phyloP scores from a whole-genome alignment of 192 early-diverging fungal species.

The Phlyctochytrium bullatum region DNA sequence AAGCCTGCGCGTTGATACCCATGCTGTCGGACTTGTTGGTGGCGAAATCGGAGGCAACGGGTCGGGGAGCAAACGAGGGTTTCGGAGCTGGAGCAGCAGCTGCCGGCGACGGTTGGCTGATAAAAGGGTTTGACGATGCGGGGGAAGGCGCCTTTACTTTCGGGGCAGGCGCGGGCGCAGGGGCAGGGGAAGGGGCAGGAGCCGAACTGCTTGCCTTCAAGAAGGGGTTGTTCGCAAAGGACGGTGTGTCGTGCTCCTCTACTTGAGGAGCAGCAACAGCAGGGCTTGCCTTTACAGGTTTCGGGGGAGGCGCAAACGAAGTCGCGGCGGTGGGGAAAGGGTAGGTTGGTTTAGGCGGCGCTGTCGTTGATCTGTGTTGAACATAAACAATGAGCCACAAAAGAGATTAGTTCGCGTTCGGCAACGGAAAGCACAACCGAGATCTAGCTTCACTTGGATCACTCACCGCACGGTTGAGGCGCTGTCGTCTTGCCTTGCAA shows the following conservation, averaged over 20 bases:
- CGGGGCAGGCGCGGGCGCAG: slow-evolving; percentile 8
- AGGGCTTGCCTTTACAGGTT: slow-evolving; percentile 18
- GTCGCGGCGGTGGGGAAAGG: slow-evolving; percentile 3
- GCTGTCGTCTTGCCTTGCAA: not conserved
- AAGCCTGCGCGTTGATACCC: slow-evolving; percentile 35
- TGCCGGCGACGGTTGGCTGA: too few species aligned
- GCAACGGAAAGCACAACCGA: not conserved
- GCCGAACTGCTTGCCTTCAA: slow-evolving; percentile 1
- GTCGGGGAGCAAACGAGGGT: not conserved
- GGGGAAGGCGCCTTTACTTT: too few species aligned
- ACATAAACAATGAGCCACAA: not conserved
- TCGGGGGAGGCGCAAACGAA: slow-evolving; percentile 15
- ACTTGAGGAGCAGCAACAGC: not conserved
- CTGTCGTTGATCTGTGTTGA: not conserved
- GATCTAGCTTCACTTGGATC: not conserved
- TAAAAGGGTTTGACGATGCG: too few species aligned
- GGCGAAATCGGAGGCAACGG: slow-evolving; percentile 5
- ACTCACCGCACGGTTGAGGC: not conserved
- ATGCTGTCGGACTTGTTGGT: slow-evolving; percentile 20
- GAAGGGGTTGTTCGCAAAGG: slow-evolving; percentile 22
- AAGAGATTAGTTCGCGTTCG: not conserved
- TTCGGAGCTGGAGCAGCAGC: too few species aligned
- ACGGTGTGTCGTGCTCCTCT: not conserved
- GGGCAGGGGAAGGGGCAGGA: not conserved
- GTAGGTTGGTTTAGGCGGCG: slow-evolving; percentile 5